phyloP scores from a whole-genome alignment of 805 yeast species.

The Starmera caribaea region DNA sequence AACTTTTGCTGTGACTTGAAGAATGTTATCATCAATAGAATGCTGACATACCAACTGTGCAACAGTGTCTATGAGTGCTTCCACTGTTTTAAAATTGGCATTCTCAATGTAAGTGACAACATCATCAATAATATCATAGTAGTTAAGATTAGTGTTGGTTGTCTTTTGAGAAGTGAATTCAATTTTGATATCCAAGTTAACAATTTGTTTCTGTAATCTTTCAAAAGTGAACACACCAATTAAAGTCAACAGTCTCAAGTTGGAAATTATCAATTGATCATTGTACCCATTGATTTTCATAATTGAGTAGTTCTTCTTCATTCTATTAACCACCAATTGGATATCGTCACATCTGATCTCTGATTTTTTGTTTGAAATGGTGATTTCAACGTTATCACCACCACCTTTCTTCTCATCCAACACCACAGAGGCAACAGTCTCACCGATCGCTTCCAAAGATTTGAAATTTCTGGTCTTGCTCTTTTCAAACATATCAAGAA shows the following conservation, averaged over 20 bases:
- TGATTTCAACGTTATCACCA: slow-evolving; percentile 33
- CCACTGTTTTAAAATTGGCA: slow-evolving; percentile 87
- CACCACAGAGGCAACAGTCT: slow-evolving; percentile 34
- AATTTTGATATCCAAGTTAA: slow-evolving; percentile 45
- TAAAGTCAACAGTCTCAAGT: slow-evolving; percentile 56
- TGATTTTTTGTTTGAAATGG: slow-evolving; percentile 39
- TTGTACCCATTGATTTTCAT: slow-evolving; percentile 3
- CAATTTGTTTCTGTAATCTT: slow-evolving; percentile 70
- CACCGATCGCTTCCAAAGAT: slow-evolving; percentile 31
- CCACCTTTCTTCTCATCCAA: slow-evolving; percentile 34
- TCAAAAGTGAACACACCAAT: slow-evolving; percentile 94
- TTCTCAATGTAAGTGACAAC: slow-evolving; percentile 56
- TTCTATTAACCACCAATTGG: slow-evolving; percentile 30
- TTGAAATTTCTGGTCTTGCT: slow-evolving; percentile 28
- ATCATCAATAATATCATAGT: slow-evolving; percentile 35
- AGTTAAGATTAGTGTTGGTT: neutral
- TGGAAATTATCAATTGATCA: slow-evolving; percentile 30
- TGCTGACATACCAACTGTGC: slow-evolving; percentile 45
- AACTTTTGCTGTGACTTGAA: slow-evolving; percentile 46
- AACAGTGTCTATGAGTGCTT: slow-evolving; percentile 73
- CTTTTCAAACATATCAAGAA: slow-evolving; percentile 41
- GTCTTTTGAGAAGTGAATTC: slow-evolving; percentile 23
- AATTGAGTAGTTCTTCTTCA: slow-evolving; percentile 7
- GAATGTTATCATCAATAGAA: slow-evolving; percentile 15
- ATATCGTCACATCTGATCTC: slow-evolving; percentile 48